These are phyloP conservation scores for Geranium incanum DNA, from an alignment of 441 rosid species.

Conservation along the genomic window DNA sequence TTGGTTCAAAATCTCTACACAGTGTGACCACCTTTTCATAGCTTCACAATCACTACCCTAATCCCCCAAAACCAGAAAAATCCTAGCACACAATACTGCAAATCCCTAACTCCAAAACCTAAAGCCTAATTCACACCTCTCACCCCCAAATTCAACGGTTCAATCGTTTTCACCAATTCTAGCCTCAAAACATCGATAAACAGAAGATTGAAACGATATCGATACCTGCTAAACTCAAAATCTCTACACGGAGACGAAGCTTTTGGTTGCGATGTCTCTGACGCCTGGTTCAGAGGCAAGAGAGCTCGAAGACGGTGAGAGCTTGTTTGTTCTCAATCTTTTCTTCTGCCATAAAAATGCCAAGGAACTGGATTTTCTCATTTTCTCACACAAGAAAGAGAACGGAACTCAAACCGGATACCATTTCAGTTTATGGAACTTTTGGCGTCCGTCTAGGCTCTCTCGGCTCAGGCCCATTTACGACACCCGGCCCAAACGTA, in stretches of 20 bases:
- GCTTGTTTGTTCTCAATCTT: conserved; percentile 4
- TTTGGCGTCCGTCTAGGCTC: conserved; percentile 5
- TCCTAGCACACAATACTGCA: background rate
- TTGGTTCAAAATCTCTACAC: conserved; percentile 25
- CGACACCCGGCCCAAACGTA: background rate
- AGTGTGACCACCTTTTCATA: conserved; percentile 63
- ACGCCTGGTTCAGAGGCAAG: background rate
- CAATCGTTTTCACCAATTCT: background rate
- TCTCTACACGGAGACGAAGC: background rate
- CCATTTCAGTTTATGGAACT: background rate
- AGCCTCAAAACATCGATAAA: background rate
- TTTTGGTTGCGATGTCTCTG: background rate
- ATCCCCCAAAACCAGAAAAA: background rate
- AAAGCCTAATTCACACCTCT: background rate
- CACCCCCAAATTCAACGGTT: background rate
- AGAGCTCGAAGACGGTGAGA: conserved; percentile 1
- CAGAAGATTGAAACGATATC: background rate
- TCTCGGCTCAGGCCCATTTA: background rate
- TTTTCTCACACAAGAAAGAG: background rate
- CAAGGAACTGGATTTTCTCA: background rate
- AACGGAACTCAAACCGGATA: conserved; percentile 5
- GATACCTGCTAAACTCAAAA: conserved; percentile 1
- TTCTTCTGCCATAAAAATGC: background rate
- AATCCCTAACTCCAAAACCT: background rate
- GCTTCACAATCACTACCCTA: conserved; percentile 4